Conservation (phyloP, 2,329 filamentous ascomycete species). For the Colletotrichum sansevieriae region DNA sequence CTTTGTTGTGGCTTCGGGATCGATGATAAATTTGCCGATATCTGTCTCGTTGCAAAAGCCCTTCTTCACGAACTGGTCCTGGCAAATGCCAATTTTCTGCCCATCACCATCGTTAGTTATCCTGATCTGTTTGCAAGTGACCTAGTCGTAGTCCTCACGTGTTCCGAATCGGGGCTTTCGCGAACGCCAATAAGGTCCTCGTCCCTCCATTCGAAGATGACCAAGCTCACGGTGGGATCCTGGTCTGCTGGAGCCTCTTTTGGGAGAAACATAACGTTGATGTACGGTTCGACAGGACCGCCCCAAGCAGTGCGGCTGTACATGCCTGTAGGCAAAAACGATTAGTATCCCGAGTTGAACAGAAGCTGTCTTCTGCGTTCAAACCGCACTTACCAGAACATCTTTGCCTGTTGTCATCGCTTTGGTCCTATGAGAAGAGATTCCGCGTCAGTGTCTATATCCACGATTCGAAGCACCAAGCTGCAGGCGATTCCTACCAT, state of each 20-base stretch:
- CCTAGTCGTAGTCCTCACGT: conserved; percentile 57
- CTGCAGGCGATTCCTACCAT: conserved; percentile 59
- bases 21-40: conserved; percentile 86
- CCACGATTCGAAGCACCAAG: conserved; percentile 22
- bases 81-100: conserved; percentile 74
- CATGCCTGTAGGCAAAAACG: conserved; percentile 72
- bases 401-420: conserved; percentile 82
- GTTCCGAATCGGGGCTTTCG: conserved; percentile 64
- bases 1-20: conserved; percentile 78
- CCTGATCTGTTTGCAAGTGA: background rate
- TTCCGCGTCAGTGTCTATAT: conserved; percentile 23
- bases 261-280: conserved; percentile 83
- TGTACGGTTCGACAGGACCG: conserved; percentile 88
- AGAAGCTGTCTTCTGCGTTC: too few species aligned
- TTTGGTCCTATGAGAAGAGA: conserved; percentile 71
- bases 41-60: conserved; percentile 82
- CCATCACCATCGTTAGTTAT: conserved; percentile 48
- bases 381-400: conserved; percentile 68
- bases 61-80: conserved; percentile 75
- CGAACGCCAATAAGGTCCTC: conserved; percentile 81
- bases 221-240: conserved; percentile 83
- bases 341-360: background rate
- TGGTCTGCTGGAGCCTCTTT: conserved; percentile 68
- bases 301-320: conserved; percentile 93
- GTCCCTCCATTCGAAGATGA: conserved; percentile 96